Evolutionary conservation across 2,329 filamentous ascomycete species (phyloP), one percentile per base, ranked within the genome.

Genomic region (Fusarium nisikadoi): DNA sequence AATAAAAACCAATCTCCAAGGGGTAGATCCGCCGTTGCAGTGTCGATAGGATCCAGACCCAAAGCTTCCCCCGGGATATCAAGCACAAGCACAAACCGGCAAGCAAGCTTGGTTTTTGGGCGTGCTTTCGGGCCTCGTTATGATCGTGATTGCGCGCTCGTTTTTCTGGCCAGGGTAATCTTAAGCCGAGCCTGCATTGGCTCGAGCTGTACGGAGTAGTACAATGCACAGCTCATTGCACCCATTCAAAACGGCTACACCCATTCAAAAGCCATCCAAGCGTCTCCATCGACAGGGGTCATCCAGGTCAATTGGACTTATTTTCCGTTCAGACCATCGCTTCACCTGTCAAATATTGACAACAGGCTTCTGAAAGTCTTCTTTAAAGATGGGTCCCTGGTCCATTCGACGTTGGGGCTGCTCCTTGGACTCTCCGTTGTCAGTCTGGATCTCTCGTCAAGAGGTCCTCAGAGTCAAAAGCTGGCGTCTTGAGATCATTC

Each of bases 141-240:
- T 68, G 58, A 71, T 68, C 54, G 62, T 45, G 62, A 71, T 71
- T 71, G 67, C 56, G 66, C 61, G 33, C 55, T 54, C 54, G 36
- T 69, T 59, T 53, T 50, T 47, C 49, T 71, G 57, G 67, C 29
- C 46, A 70, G 54, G 43, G 60, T 70, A 73, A 73, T 73, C 52
- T 53, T 71, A 70, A 63, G 70, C 66, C 70, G 54, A 73, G 66
- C 57, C 62, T 70, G 70, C 47, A 43, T 58, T 65, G 60, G 53
- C 65, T 53, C 61, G 47, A 70, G 47, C 56, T 66, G 46, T 65
- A 33, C 31, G 12, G 12, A 13, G 29, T 31, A 13, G 29, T 31
- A 53, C 62, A 64, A 72, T 71, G 66, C 70, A 73, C 66, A 73
- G 47, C 70, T 55, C 61, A 71, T 58, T 53, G 70, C 70, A 72